A percentile compares a stretch with the other conserved stretches of the same genome.
Conservation (phyloP, 1,284 basidiomycete genomes). For the Mrakiaceae sp. region DNA sequence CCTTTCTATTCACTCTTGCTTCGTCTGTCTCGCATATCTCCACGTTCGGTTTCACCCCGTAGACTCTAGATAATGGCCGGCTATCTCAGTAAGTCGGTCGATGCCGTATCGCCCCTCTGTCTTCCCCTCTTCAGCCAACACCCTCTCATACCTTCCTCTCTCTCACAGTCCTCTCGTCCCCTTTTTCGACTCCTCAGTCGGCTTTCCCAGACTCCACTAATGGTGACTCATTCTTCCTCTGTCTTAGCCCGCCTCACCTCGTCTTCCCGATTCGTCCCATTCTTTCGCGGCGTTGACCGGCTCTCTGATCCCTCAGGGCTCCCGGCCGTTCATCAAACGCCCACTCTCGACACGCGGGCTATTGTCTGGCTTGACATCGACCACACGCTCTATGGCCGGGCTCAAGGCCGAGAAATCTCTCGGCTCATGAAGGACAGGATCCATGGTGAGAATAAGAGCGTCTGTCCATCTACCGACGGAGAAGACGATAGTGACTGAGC, state of each 20-base stretch:
- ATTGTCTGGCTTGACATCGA: constrained; percentile 68
- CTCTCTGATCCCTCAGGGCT: neutral
- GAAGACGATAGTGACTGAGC: neutral
- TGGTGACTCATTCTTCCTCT: neutral
- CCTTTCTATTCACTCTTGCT: too few species aligned
- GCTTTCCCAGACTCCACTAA: neutral
- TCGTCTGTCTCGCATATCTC: too few species aligned
- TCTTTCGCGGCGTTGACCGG: neutral
- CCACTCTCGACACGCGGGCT: constrained; percentile 19
- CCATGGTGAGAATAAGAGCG: constrained; percentile 42
- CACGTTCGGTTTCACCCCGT: too few species aligned
- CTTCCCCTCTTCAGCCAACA: too few species aligned
- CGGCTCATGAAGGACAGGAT: constrained; percentile 67
- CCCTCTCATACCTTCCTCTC: too few species aligned
- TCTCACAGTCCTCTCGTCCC: too few species aligned
- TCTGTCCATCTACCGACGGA: neutral
- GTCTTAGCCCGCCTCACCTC: neutral
- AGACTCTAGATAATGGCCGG: neutral
- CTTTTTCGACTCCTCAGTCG: neutral
- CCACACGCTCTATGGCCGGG: constrained; percentile 39
- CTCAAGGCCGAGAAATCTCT: constrained; percentile 25
- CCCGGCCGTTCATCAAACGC: neutral
- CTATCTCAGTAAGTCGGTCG: neutral
- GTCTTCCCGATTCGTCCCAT: neutral
- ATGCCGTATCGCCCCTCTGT: neutral